Conservation (phyloP, 768 basidiomycete genomes). For the Lactarius deliciosus region DNA sequence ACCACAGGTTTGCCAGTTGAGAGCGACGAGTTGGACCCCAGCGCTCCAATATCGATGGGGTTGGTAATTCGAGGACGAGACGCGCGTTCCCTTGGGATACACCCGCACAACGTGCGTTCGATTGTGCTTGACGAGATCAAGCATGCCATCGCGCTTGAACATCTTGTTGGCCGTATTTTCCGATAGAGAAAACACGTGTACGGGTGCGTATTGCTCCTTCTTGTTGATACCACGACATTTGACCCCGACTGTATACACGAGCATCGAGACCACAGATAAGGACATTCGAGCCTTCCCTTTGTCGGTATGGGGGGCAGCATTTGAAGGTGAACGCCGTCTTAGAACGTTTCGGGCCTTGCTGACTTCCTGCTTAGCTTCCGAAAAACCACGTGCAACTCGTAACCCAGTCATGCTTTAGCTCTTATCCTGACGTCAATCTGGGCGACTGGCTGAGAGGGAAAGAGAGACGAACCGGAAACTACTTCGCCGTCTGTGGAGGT, state of each 20-base stretch:
- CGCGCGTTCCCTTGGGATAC: constrained; percentile 81
- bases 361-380: constrained; percentile 43
- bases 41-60: constrained; percentile 89
- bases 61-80: constrained; percentile 84
- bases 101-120: constrained; percentile 78
- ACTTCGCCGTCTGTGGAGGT: constrained; percentile 37
- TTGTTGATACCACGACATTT: constrained; percentile 91
- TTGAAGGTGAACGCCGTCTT: constrained; percentile 26
- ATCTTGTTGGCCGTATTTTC: constrained; percentile 79
- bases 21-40: constrained; percentile 85
- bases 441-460: background rate
- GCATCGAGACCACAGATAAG: constrained; percentile 61
- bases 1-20: constrained; percentile 99
- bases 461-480: constrained; percentile 21
- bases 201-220: constrained; percentile 78
- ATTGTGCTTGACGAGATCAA: constrained; percentile 82
- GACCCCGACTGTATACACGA: constrained; percentile 94
- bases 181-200: constrained; percentile 92
- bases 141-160: constrained; percentile 57
- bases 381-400: constrained; percentile 26
- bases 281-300: constrained; percentile 69
- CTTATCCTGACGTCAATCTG: constrained; percentile 25
- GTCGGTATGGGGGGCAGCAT: constrained; percentile 18
- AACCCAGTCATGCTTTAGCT: constrained; percentile 24
- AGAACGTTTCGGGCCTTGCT: constrained; percentile 44